Base-by-base conservation (phyloP, 106 monocot species). In the Dendrobium catenatum region DNA sequence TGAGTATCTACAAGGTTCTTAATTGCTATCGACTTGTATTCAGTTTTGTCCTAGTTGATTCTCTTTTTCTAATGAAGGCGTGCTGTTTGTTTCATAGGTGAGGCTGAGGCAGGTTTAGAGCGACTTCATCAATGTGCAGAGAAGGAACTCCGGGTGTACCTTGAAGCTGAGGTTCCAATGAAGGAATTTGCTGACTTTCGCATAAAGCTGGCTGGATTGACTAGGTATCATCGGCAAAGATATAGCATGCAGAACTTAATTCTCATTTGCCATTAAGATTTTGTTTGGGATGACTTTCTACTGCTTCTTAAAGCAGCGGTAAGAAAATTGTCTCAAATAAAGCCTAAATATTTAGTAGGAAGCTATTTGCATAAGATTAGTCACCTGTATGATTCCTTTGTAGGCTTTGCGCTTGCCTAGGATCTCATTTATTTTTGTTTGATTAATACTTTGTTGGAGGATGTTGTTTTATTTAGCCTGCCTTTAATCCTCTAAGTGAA, bases 121-220 rank as follows among this genome's bases (percentile, higher is more conserved):
- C 85, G 93, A 27, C 93, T 98, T 78, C 98, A 98, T 83, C 91
- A 93, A 77, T 98, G 98, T 81, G 93, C 93, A 5, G 95, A 98
- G 78, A 95, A 90, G 85, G 98, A 98, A 58, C 88, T 95, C 9
- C 91, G 91, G 75, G 55, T 68, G 9, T 89, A 87, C 58, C 86
- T 93, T 77, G 94, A 83, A 3, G 87, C 94, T 68, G 89, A 91
- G 40, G 77, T 76, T 41, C 89, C 91, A 40, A 81, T 86, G 26
- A 88, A 86, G 82, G 88, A 94, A 24, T 97, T 97, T 77, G 92
- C 92, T 76, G 97, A 94, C 58, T 98, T 95, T 77, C 90, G 93
- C 20, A 88, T 88, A 41, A 94, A 98, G 79, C 79, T 98, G 59
- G 93, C 93, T 81, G 98, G 98, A 1, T 77, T 98, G 68, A 98